These are phyloP conservation scores for Venturia oleaginea DNA, from an alignment of 2,329 filamentous ascomycete genomes.

Conservation along the genomic window DNA sequence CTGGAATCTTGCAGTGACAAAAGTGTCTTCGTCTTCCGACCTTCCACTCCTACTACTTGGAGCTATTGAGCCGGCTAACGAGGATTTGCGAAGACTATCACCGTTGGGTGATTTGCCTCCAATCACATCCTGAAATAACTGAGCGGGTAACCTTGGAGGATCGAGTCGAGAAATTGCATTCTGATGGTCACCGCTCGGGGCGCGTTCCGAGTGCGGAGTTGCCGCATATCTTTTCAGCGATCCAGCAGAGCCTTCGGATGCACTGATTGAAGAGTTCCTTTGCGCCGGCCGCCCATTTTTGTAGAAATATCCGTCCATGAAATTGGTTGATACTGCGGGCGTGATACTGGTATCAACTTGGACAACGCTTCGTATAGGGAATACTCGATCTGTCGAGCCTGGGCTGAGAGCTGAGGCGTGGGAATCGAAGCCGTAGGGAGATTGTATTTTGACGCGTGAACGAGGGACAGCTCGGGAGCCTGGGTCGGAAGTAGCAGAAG, in stretches of 20 bases:
- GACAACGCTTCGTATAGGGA: conserved; percentile 72
- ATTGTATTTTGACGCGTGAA: neutral
- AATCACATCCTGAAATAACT: conserved; percentile 29
- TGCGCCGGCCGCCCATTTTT: conserved; percentile 15
- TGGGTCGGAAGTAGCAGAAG: neutral
- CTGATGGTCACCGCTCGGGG: neutral
- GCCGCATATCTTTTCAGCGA: neutral
- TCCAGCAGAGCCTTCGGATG: neutral
- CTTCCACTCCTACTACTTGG: neutral
- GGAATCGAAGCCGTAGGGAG: neutral
- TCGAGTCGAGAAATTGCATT: neutral
- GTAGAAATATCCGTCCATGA: conserved; percentile 32
- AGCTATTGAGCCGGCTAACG: neutral
- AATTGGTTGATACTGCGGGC: conserved; percentile 22
- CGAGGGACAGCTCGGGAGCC: neutral
- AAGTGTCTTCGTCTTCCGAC: conserved; percentile 15
- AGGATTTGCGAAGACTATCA: neutral
- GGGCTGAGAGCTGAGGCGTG: conserved; percentile 27
- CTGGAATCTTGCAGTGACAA: conserved; percentile 67
- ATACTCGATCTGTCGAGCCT: conserved; percentile 53
- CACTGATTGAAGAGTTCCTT: neutral
- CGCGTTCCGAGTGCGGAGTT: neutral
- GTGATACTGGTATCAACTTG: conserved; percentile 53
- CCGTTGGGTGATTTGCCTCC: conserved; percentile 23
- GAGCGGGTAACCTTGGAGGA: conserved; percentile 20